Conservation (phyloP, 106 monocot genomes). For the Dendrobium chrysotoxum region DNA sequence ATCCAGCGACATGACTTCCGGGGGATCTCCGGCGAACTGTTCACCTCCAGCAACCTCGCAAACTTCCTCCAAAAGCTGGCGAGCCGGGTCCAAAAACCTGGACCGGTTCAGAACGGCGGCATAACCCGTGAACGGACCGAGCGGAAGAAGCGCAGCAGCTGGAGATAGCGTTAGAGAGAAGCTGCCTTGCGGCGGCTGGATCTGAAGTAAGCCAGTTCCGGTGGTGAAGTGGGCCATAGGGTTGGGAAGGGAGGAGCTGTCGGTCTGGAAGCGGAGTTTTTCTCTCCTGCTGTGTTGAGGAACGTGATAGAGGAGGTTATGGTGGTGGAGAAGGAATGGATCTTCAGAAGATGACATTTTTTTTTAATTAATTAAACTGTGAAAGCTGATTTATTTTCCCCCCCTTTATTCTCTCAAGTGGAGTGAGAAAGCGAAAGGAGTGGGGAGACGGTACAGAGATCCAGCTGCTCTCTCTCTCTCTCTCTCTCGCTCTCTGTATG, state of each 20-base stretch:
- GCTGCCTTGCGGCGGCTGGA: not conserved
- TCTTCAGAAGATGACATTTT: slow-evolving; percentile 10
- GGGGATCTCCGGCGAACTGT: slow-evolving; percentile 6
- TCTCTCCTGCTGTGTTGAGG: slow-evolving; percentile 79
- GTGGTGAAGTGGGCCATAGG: not conserved
- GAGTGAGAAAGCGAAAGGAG: not conserved
- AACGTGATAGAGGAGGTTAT: slow-evolving; percentile 46
- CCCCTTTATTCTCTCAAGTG: slow-evolving; percentile 8
- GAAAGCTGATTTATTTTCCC: not conserved
- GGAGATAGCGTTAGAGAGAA: slow-evolving; percentile 19
- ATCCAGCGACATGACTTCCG: slow-evolving; percentile 12
- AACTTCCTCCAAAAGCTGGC: slow-evolving; percentile 60
- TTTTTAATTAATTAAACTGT: not conserved
- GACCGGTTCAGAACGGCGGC: slow-evolving; percentile 59
- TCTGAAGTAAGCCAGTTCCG: not conserved
- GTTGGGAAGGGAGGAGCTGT: not conserved
- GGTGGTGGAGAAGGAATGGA: slow-evolving; percentile 10
- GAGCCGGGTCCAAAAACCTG: slow-evolving; percentile 52
- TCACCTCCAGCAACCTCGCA: slow-evolving; percentile 25
- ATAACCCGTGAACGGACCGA: slow-evolving; percentile 75
- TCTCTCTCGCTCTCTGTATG: not conserved
- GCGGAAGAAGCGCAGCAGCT: slow-evolving; percentile 16
- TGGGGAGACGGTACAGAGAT: not conserved
- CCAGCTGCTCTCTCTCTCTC: not conserved
- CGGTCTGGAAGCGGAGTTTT: slow-evolving; percentile 60